phyloP scores from a whole-genome alignment of 352 stramenopile species.

The Phytophthora sp. region DNA sequence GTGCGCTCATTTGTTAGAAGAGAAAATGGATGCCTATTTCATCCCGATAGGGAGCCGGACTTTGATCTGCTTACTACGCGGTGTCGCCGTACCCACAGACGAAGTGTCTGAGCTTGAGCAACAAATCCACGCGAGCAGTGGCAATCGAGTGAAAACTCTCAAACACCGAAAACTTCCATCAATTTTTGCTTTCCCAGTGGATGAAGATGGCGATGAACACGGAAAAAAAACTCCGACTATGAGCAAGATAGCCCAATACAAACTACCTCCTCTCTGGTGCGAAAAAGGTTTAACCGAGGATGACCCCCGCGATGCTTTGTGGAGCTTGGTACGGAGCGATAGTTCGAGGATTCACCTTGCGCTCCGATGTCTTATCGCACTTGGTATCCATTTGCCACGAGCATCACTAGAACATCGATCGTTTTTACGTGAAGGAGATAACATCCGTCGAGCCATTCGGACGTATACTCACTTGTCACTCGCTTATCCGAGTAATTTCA shows the following conservation, averaged over 20 bases:
- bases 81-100: slow-evolving; percentile 43
- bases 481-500: too few relatives aligned
- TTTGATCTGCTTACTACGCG: slow-evolving; percentile 43
- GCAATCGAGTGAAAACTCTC: neutral
- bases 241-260: neutral
- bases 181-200: slow-evolving; percentile 47
- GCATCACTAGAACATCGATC: slow-evolving; percentile 44
- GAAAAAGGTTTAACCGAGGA: neutral
- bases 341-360: slow-evolving; percentile 42
- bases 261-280: slow-evolving; percentile 16
- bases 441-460: slow-evolving; percentile 4
- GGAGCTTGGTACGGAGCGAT: slow-evolving; percentile 18
- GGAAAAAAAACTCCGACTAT: slow-evolving; percentile 1
- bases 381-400: slow-evolving; percentile 42
- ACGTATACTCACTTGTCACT: neutral
- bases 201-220: neutral
- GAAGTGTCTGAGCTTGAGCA: slow-evolving; percentile 56
- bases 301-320: slow-evolving; percentile 17
- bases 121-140: neutral
- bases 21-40: slow-evolving; percentile 38
- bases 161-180: slow-evolving; percentile 37
- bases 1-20: slow-evolving; percentile 30
- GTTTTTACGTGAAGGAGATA: slow-evolving; percentile 16
- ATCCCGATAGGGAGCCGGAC: slow-evolving; percentile 50
- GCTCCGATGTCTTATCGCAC: slow-evolving; percentile 38